Percentiles rank a stretch among this genome's conserved stretches.
These are phyloP conservation scores for Kodamaea jinghongensis DNA, from an alignment of 805 yeast species.

Conservation along the genomic window DNA sequence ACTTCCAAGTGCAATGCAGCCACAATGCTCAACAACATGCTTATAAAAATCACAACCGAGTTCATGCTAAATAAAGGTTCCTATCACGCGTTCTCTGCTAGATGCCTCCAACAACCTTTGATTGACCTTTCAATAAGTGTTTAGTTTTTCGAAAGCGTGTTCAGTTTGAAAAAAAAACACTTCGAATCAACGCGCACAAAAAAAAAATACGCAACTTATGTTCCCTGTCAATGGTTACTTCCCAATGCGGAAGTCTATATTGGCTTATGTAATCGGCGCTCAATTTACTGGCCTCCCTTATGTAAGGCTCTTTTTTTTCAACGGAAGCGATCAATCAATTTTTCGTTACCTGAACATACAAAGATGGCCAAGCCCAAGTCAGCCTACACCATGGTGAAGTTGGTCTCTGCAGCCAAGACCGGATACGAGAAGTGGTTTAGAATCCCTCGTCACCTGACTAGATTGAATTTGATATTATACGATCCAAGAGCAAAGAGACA, in stretches of 20 bases:
- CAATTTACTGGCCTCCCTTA: too few relatives aligned
- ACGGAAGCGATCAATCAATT: background rate
- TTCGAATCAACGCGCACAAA: slow-evolving; percentile 8
- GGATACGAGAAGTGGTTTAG: slow-evolving; percentile 81
- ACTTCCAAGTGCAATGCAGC: slow-evolving; percentile 52
- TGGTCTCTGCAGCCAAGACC: slow-evolving; percentile 86
- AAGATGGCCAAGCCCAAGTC: slow-evolving; percentile 54
- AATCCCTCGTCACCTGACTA: slow-evolving; percentile 78
- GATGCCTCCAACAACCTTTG: background rate
- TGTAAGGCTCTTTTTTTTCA: background rate
- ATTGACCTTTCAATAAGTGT: slow-evolving; percentile 4
- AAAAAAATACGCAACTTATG: background rate
- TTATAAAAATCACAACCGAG: slow-evolving; percentile 13
- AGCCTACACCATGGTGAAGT: slow-evolving; percentile 77
- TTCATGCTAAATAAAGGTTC: slow-evolving; percentile 8
- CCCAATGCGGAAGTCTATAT: slow-evolving; percentile 11
- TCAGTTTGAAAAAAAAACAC: slow-evolving; percentile 11
- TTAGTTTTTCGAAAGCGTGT: slow-evolving; percentile 14
- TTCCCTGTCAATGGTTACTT: background rate
- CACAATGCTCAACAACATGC: slow-evolving; percentile 23
- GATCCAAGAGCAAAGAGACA: slow-evolving; percentile 69
- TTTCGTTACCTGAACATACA: slow-evolving; percentile 1
- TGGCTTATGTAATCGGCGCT: background rate
- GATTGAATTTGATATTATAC: slow-evolving; percentile 62
- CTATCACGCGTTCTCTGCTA: background rate